Conservation (phyloP, 2,329 filamentous ascomycete species). For the Penicillium digitatum region DNA sequence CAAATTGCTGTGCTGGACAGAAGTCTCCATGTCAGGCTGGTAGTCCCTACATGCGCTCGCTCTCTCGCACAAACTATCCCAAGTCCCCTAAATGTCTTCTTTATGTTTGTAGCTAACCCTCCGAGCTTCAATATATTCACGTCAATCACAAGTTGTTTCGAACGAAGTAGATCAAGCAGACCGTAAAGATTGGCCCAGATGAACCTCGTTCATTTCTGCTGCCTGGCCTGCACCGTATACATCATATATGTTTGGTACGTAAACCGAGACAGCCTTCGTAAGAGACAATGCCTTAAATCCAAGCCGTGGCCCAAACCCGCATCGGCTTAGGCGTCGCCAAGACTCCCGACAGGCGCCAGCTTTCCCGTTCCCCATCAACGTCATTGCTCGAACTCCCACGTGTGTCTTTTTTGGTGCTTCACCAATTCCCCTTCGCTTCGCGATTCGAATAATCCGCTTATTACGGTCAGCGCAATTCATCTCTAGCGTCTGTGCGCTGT, state of each 20-base stretch:
- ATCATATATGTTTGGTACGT: background rate
- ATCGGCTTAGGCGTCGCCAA: slow-evolving; percentile 31
- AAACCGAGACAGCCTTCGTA: background rate
- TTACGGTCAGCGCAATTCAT: slow-evolving; percentile 11
- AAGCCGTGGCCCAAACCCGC: slow-evolving; percentile 1
- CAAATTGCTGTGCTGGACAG: background rate
- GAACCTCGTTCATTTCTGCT: background rate
- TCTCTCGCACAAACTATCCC: background rate
- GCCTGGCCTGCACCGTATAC: background rate
- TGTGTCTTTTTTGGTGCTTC: slow-evolving; percentile 7
- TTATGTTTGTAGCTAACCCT: background rate
- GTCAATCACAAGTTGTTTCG: background rate
- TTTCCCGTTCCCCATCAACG: slow-evolving; percentile 35
- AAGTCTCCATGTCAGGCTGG: background rate
- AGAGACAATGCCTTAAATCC: background rate
- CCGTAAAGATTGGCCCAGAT: background rate
- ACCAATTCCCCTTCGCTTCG: slow-evolving; percentile 1
- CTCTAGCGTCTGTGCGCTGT: slow-evolving; percentile 19
- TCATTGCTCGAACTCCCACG: slow-evolving; percentile 29
- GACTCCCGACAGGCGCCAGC: slow-evolving; percentile 33
- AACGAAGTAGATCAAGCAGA: background rate
- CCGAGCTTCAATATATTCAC: background rate
- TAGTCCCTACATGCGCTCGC: background rate
- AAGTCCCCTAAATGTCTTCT: background rate
- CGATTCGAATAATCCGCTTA: background rate